phyloP scores from a whole-genome alignment of 1,284 basidiomycete species.

The Neolentinus lepideus region DNA sequence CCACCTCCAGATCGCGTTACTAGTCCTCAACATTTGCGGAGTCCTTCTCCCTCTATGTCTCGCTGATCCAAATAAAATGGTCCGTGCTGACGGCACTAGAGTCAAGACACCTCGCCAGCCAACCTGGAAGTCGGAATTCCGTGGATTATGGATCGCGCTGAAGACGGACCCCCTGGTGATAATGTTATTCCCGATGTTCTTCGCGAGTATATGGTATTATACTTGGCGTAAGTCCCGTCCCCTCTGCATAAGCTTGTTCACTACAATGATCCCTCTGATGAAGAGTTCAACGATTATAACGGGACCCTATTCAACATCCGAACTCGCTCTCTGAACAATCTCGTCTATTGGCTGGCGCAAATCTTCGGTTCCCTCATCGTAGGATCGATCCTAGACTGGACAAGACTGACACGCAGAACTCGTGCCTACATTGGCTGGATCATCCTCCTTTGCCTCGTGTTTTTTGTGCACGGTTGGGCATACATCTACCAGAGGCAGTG shows the following conservation, averaged over 20 bases:
- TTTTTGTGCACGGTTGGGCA: conserved; percentile 60
- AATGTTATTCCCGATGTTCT: conserved; percentile 40
- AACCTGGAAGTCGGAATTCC: conserved; percentile 58
- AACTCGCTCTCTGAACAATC: conserved; percentile 56
- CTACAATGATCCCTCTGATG: neutral
- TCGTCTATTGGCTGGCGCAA: conserved; percentile 64
- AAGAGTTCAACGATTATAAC: conserved; percentile 64
- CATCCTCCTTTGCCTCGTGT: conserved; percentile 52
- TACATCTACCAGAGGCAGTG: conserved; percentile 63
- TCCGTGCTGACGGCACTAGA: conserved; percentile 66
- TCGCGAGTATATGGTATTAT: conserved; percentile 75
- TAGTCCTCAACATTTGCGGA: conserved; percentile 61
- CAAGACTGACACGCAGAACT: conserved; percentile 41
- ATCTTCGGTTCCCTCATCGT: conserved; percentile 59
- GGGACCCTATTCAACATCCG: conserved; percentile 61
- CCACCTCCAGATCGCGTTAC: neutral
- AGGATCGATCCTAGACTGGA: conserved; percentile 54
- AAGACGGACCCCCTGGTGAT: conserved; percentile 42
- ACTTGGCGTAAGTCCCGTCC: conserved; percentile 31
- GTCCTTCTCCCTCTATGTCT: conserved; percentile 57
- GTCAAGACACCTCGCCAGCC: conserved; percentile 53
- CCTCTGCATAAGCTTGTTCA: neutral
- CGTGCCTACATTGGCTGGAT: conserved; percentile 61
- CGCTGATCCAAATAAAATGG: conserved; percentile 60
- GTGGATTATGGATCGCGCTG: conserved; percentile 42